Evolutionary conservation across 2,329 filamentous ascomycete genomes (phyloP), one percentile per base, ranked within the genome.

Genomic region (Orbilia oligospora): DNA sequence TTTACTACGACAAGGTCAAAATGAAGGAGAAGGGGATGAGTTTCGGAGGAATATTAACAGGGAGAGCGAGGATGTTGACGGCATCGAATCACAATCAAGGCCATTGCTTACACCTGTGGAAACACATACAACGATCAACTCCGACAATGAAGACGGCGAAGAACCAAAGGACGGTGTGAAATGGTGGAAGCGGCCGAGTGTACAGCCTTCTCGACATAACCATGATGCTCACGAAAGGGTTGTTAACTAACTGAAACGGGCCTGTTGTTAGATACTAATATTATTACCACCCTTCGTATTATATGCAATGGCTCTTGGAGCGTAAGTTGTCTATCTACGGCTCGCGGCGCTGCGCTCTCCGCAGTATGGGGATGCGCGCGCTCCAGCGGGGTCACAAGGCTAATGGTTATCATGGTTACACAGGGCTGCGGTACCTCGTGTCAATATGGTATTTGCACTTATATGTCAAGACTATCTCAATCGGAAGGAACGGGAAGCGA

Each of bases 271-370:
- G 81, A 84, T 79, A 93, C 92, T 89, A 97, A 66, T 93, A 88
- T 84, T 98, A 94, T 93, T 98, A 6, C 89, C 89, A 0, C 92
- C 94, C 0, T 96, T 94, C 84, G 87, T 92, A 71, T 85, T 97
- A 53, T 95, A 93, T 83, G 93, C 93, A 0, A 86, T 97, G 68
- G 94, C 94, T 0, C 95, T 96, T 84, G 96, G 95, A 36, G 93
- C 93, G 71, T 89, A 88, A 81, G 68, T 64, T 5, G 41, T 33
- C 51, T 44, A 38, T 80, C 27, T 63, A 1, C 5, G 12, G 10
- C 2, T 12, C 20, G 12, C 65, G 18, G 2, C 56, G 22, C 27
- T 30, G 27, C 27, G 27, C 24, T 30, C 5, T 18, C 10, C 16
- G 22, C 44, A 22, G 22, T 9, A 12, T 49, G 48, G 12, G 9